Percentiles rank a stretch among this genome's conserved stretches.
phyloP scores from a whole-genome alignment of 1,284 basidiomycete genomes.

The Irpex lacteus region DNA sequence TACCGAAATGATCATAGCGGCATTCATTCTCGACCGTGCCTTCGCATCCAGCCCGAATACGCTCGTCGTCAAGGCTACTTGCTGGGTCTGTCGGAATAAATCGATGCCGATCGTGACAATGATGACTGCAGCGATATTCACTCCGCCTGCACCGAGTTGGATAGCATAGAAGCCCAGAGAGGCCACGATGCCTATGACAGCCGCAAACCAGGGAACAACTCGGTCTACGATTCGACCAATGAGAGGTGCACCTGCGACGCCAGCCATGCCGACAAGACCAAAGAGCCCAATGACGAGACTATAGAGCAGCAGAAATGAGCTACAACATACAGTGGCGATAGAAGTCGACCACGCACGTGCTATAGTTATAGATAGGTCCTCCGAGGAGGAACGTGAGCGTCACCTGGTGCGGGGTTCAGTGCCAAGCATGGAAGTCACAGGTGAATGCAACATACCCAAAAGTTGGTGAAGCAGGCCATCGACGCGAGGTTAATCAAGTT shows the following conservation, averaged over 20 bases:
- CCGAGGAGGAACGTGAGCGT: constrained; percentile 50
- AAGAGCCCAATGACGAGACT: constrained; percentile 51
- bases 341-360: constrained; percentile 26
- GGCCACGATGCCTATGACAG: constrained; percentile 40
- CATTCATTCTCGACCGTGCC: constrained; percentile 49
- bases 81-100: constrained; percentile 44
- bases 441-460: constrained; percentile 32
- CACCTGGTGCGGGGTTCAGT: constrained; percentile 20
- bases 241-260: constrained; percentile 41
- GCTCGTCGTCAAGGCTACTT: constrained; percentile 37
- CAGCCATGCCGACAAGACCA: constrained; percentile 45
- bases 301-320: no score
- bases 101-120: constrained; percentile 45
- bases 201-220: constrained; percentile 44
- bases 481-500: constrained; percentile 39
- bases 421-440: no score
- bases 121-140: constrained; percentile 43
- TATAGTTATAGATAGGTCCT: constrained; percentile 44
- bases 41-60: constrained; percentile 35
- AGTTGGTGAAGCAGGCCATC: constrained; percentile 38
- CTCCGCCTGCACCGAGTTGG: constrained; percentile 41
- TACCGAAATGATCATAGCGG: constrained; percentile 45
- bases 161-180: constrained; percentile 36
- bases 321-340: no score
- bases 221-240: constrained; percentile 45